These are phyloP conservation scores for Fusarium sp. DNA, from an alignment of 2,329 filamentous ascomycete genomes.

Conservation along the genomic window DNA sequence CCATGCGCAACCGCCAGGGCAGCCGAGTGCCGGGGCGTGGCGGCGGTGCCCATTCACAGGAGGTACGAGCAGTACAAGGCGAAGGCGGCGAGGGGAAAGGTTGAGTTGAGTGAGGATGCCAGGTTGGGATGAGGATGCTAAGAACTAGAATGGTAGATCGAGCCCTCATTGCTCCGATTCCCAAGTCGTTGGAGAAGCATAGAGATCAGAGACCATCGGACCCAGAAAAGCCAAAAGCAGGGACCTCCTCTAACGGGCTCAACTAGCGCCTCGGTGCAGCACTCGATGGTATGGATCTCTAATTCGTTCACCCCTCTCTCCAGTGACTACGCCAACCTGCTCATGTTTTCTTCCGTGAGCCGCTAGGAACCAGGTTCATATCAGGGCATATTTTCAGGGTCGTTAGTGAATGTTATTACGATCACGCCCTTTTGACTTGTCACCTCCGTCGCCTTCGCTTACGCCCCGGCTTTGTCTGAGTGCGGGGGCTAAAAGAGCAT, in stretches of 20 bases:
- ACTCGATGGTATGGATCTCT: not conserved
- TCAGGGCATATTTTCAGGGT: not conserved
- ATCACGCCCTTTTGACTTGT: not conserved
- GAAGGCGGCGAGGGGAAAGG: constrained; percentile 21
- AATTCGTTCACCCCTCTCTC: not conserved
- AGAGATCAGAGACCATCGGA: constrained; percentile 45
- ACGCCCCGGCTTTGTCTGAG: not conserved
- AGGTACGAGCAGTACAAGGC: not conserved
- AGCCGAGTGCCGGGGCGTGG: constrained; percentile 28
- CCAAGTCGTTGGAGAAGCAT: constrained; percentile 37
- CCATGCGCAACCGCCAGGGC: constrained; percentile 21
- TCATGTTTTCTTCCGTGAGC: not conserved
- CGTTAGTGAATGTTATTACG: not conserved
- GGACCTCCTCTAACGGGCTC: constrained; percentile 37
- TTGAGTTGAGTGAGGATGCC: constrained; percentile 20
- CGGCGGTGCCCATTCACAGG: constrained; percentile 5
- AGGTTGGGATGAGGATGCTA: constrained; percentile 27
- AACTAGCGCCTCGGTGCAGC: not conserved
- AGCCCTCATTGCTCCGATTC: constrained; percentile 49
- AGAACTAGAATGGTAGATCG: constrained; percentile 42
- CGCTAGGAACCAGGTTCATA: not conserved
- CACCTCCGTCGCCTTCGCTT: not conserved
- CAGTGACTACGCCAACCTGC: not conserved
- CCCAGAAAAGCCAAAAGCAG: constrained; percentile 37
- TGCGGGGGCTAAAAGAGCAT: constrained; percentile 22